A percentile compares a stretch with the other conserved stretches of the same genome.
phyloP scores from a whole-genome alignment of 306 rosid genomes.

The Crataegus laevigata region DNA sequence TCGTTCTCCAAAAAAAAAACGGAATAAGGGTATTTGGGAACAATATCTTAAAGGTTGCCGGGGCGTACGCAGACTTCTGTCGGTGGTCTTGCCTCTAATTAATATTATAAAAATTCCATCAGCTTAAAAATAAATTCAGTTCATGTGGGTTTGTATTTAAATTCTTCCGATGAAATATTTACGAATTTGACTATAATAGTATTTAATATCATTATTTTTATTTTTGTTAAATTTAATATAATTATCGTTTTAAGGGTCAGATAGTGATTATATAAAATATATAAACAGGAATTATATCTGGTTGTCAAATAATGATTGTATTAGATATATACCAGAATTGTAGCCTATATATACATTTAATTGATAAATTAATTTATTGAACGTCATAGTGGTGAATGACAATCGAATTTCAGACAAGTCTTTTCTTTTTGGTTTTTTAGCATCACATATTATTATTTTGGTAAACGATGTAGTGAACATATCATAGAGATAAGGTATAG shows the following conservation, averaged over 20 bases:
- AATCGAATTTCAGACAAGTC: background rate
- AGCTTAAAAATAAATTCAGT: background rate
- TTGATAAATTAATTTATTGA: background rate
- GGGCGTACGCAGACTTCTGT: conserved; percentile 40
- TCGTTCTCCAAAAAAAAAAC: too few species aligned
- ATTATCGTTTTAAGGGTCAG: too few species aligned
- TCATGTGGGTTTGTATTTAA: background rate
- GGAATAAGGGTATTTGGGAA: conserved; percentile 16
- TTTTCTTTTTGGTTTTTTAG: background rate
- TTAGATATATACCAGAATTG: background rate
- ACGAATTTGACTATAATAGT: too few species aligned
- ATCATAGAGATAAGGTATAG: background rate
- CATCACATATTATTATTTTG: background rate
- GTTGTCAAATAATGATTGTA: too few species aligned
- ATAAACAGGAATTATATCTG: background rate
- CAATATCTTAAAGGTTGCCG: conserved; percentile 45
- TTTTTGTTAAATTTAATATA: too few species aligned
- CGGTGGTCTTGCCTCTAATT: conserved; percentile 22
- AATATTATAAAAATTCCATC: background rate
- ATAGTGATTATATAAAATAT: too few species aligned
- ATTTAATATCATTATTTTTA: too few species aligned
- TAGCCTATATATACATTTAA: background rate
- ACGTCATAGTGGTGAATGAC: background rate
- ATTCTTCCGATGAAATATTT: background rate
- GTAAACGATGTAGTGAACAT: too few species aligned